Conservation (phyloP, 2,329 filamentous ascomycete species). For the Sarocladiaceae sp. region DNA sequence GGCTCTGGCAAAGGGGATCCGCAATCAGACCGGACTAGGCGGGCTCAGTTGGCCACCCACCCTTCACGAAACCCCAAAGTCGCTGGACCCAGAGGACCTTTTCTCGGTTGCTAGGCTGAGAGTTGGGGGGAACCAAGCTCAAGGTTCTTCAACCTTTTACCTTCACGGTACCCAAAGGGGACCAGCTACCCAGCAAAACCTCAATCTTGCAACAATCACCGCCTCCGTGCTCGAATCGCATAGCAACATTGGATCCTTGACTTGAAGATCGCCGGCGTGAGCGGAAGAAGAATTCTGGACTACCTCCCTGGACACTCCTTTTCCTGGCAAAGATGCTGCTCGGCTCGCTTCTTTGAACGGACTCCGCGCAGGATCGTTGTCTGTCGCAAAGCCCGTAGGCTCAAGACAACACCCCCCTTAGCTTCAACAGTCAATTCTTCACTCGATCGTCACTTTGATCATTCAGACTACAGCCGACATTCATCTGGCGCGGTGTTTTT, state of each 20-base stretch:
- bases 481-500: constrained; percentile 1
- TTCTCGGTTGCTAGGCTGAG: constrained; percentile 4
- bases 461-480: no score
- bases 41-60: background rate
- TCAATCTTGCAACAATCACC: background rate
- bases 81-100: constrained; percentile 4
- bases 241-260: background rate
- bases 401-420: background rate
- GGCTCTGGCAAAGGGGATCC: constrained; percentile 6
- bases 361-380: constrained; percentile 5
- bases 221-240: background rate
- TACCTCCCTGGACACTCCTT: background rate
- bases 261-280: background rate
- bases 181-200: background rate
- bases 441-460: background rate
- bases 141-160: background rate
- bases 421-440: background rate
- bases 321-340: constrained; percentile 3
- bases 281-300: background rate
- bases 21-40: background rate
- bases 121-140: background rate
- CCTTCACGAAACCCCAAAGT: constrained; percentile 6
- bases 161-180: background rate
- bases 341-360: constrained; percentile 2
- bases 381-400: background rate